Base-by-base conservation (phyloP, 2,329 filamentous ascomycete species). In the Aspergillus ochraceus region DNA sequence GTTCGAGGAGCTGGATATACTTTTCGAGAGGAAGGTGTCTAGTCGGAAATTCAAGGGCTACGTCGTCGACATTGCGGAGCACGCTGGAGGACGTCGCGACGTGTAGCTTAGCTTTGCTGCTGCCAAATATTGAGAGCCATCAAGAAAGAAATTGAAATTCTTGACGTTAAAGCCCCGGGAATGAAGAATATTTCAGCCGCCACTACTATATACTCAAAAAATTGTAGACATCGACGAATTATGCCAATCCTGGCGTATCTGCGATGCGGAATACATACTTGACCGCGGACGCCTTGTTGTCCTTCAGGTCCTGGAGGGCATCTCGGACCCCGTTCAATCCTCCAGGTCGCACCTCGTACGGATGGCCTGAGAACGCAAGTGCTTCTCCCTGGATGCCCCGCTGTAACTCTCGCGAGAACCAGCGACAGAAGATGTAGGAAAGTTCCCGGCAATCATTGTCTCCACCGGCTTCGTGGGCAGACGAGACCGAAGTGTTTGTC, bases 271-370 rank as follows among this genome's bases (percentile, higher is more conserved):
- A 61, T 2, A 89, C 83, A 75, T 87, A 89, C 74, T 89, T 90
- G 0, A 84, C 78, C 1, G 80, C 87, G 68, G 83, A 87, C n/a
- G 83, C 86, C 71, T 83, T 85, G 0, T 86, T 86, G 22, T 79
- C 79, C 70, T 80, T 85, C 71, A 90, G 69, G 61, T 84, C 81
- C 62, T 71, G 70, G 72, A 89, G 67, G 0, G 76, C 86, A 50
- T 68, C 73, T 68, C 86, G 73, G 4, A 88, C 73, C 0, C 85
- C 84, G 2, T 70, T 75, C 56, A 88, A 66, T 0, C 86, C 86
- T 2, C 84, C 83, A 0, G 74, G 68, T 8, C 83, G 69, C 8
- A 85, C 76, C 66, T 84, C 77, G 56, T 74, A 72, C 29, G 81
- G 81, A 73, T 84, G 82, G 3, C 78, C 72, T 52, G 63, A 73